Conservation (phyloP, 23 red algal genomes). For the Pyropia haitanensis region DNA sequence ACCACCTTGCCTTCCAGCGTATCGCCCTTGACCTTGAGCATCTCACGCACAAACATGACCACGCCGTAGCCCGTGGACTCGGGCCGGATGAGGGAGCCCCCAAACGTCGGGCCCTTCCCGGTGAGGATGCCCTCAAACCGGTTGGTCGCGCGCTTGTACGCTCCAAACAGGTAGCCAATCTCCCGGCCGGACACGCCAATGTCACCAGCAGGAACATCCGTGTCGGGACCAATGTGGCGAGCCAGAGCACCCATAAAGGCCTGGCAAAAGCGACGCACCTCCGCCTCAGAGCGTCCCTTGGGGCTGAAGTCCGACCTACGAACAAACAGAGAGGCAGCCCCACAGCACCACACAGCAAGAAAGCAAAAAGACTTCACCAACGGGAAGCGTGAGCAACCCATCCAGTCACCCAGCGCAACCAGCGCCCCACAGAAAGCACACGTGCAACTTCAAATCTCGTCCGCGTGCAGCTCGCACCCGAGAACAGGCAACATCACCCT, state of each 20-base stretch:
- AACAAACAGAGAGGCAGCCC: too few species aligned
- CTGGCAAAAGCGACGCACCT: slow-evolving; percentile 28
- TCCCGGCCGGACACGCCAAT: slow-evolving; percentile 29
- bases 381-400: too few species aligned
- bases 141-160: slow-evolving; percentile 11
- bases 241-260: slow-evolving; percentile 16
- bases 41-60: slow-evolving; percentile 8
- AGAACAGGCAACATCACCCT: too few species aligned
- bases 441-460: too few species aligned
- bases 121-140: slow-evolving; percentile 10
- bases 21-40: slow-evolving; percentile 14
- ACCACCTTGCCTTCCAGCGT: slow-evolving; percentile 9
- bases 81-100: slow-evolving; percentile 16
- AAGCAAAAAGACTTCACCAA: too few species aligned
- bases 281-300: slow-evolving; percentile 7
- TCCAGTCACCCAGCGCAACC: too few species aligned
- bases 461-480: too few species aligned
- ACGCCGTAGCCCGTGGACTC: slow-evolving; percentile 21
- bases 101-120: slow-evolving; percentile 11
- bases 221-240: slow-evolving; percentile 11
- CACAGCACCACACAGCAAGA: too few species aligned
- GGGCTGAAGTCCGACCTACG: slow-evolving; percentile 10
- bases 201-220: slow-evolving; percentile 24
- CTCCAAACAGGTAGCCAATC: slow-evolving; percentile 21
- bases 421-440: too few species aligned